Evolutionary conservation across 2,329 filamentous ascomycete species (phyloP), one percentile per base, ranked within the genome.

Genomic region (Aphanocladium album): DNA sequence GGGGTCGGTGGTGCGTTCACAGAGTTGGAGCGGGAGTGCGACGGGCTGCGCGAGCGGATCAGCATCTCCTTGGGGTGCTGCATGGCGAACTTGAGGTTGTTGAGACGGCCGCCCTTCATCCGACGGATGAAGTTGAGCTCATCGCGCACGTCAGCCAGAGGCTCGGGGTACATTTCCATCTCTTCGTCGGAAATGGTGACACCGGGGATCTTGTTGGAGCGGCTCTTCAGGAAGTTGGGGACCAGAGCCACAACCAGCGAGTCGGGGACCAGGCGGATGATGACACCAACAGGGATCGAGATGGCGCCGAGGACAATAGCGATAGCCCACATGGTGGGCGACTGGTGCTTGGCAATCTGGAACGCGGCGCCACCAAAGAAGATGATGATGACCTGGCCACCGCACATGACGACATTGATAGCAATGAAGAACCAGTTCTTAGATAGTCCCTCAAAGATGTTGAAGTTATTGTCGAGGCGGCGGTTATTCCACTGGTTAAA

Each of bases 401-500:
- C 93, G 66, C 93, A 86, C 89, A 98, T 97, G 72, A 96, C 81
- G 62, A 81, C 70, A 76, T 92, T 92, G 74, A 98, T 97, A 43
- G 77, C 83, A 41, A 96, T 83, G 78, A 98, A 98, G 81, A 96
- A 96, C 77, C 83, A 89, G 73, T 98, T 98, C 71, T 84, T 84
- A 27, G 82, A 82, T 62, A 98, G 83, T 59, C 91, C 91, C 71
- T 97, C 93, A 63, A 98, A 93, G 64, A 98, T 92, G 76, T 98
- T 98, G 81, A 96, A 93, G 60, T 87, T 84, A 76, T 98, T 98
- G 74, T 98, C 93, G 59, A 98, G 81, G 14, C 93, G 91, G 62
- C 93, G 91, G 77, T 96, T 96, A 79, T 98, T 98, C 83, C 96
- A 90, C 71, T 96, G 89, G 76, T 98, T 98, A 80, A 98, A 98